Evolutionary conservation across 2,329 filamentous ascomycete genomes (phyloP).

Genomic region (Botrytis galanthina): DNA sequence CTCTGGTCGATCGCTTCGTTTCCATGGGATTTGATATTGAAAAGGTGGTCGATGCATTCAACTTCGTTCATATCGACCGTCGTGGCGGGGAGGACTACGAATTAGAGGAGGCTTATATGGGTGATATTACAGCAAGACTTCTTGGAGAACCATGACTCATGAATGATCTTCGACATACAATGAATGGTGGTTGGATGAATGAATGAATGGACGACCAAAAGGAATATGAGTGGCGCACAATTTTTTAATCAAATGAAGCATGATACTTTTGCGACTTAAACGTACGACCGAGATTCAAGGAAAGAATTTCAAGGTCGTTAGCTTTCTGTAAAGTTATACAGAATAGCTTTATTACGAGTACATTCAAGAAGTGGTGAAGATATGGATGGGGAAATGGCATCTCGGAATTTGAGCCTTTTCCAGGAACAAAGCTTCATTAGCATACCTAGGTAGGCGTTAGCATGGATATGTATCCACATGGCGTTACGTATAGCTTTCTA

Average conservation of each 20-base stretch:
- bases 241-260: neutral
- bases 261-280: neutral
- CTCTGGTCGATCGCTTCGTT: constrained; percentile 78
- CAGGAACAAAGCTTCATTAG: neutral
- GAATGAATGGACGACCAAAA: neutral
- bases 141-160: constrained; percentile 64
- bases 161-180: constrained; percentile 9
- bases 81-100: constrained; percentile 78
- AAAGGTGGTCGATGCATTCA: constrained; percentile 80
- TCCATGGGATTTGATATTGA: constrained; percentile 90
- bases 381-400: neutral
- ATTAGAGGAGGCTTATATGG: constrained; percentile 86
- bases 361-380: neutral
- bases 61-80: constrained; percentile 75
- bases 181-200: constrained; percentile 4
- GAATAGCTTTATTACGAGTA: neutral
- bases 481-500: constrained; percentile 6
- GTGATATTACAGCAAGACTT: constrained; percentile 81
- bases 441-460: constrained; percentile 15
- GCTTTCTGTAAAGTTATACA: neutral
- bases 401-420: neutral
- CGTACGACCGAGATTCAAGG: neutral
- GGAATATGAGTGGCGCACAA: neutral
- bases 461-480: neutral
- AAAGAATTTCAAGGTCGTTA: neutral